These are phyloP conservation scores for Stagonosporopsis vannaccii DNA, from an alignment of 2,329 filamentous ascomycete genomes.

Conservation along the genomic window DNA sequence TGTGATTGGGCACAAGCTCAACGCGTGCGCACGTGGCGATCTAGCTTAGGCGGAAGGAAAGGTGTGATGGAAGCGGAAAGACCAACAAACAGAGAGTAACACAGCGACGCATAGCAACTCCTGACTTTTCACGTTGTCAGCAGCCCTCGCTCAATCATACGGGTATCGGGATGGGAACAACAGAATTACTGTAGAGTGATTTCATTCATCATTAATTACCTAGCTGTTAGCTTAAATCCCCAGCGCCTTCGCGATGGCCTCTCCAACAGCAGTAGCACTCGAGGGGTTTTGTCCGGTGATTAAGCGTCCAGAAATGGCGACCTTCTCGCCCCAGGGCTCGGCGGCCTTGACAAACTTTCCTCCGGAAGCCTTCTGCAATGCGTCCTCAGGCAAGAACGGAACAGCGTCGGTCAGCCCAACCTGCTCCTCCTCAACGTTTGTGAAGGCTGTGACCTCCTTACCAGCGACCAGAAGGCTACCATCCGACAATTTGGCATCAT, in stretches of 20 bases:
- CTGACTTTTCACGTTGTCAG: not conserved
- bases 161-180: too few species aligned
- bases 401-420: constrained; percentile 53
- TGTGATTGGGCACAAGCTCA: not conserved
- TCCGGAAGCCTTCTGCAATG: constrained; percentile 58
- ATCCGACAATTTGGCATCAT: constrained; percentile 60
- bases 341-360: constrained; percentile 65
- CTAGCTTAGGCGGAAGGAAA: not conserved
- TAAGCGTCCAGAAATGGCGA: constrained; percentile 50
- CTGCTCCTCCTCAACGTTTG: constrained; percentile 63
- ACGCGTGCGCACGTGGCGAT: not conserved
- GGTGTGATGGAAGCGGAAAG: not conserved
- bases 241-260: constrained; percentile 53
- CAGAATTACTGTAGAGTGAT: not conserved
- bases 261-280: constrained; percentile 53
- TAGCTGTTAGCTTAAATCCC: constrained; percentile 24
- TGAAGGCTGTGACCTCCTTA: constrained; percentile 67
- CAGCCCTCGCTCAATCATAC: not conserved
- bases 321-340: constrained; percentile 56
- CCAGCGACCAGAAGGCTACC: constrained; percentile 64
- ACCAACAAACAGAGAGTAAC: not conserved
- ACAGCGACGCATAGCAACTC: not conserved
- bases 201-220: not conserved
- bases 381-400: constrained; percentile 69
- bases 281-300: constrained; percentile 60